Percentiles rank a stretch among this genome's conserved stretches.
These are phyloP conservation scores for Brassica cretica DNA, from an alignment of 345 rosid genomes.

Conservation along the genomic window DNA sequence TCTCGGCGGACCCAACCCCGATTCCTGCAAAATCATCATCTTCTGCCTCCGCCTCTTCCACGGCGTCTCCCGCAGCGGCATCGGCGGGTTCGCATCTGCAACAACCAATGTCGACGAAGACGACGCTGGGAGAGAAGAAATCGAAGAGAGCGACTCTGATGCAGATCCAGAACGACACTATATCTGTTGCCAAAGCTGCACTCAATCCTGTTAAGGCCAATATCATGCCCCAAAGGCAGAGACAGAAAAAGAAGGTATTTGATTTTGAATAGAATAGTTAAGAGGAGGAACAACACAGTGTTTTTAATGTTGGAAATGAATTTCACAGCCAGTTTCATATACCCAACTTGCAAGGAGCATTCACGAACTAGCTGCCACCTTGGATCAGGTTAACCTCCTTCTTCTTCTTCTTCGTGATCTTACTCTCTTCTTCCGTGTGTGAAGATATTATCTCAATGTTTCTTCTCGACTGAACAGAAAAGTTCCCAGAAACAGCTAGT, in stretches of 20 bases:
- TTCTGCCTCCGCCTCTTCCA: constrained; percentile 38
- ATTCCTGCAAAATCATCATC: constrained; percentile 48
- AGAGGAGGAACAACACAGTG: not conserved
- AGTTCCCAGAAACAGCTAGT: constrained; percentile 91
- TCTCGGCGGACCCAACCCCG: constrained; percentile 83
- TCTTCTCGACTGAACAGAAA: constrained; percentile 52
- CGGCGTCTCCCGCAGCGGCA: constrained; percentile 34
- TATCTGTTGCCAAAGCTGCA: constrained; percentile 91
- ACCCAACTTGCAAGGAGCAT: constrained; percentile 98
- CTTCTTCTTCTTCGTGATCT: not conserved
- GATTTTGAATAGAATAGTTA: not conserved
- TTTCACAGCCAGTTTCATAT: constrained; percentile 88
- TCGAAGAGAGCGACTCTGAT: constrained; percentile 73
- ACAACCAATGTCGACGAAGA: constrained; percentile 51
- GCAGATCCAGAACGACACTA: constrained; percentile 94
- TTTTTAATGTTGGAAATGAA: constrained; percentile 3
- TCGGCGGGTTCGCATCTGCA: constrained; percentile 29
- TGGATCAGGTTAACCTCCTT: constrained; percentile 70
- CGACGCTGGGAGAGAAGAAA: constrained; percentile 72
- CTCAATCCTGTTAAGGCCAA: constrained; percentile 65
- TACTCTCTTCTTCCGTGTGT: not conserved
- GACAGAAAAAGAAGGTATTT: constrained; percentile 55
- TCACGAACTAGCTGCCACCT: constrained; percentile 92
- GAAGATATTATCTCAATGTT: constrained; percentile 11
- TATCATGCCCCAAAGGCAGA: constrained; percentile 73